Evolutionary conservation across 2,329 filamentous ascomycete genomes (phyloP).

Genomic region (Alternaria sp.): DNA sequence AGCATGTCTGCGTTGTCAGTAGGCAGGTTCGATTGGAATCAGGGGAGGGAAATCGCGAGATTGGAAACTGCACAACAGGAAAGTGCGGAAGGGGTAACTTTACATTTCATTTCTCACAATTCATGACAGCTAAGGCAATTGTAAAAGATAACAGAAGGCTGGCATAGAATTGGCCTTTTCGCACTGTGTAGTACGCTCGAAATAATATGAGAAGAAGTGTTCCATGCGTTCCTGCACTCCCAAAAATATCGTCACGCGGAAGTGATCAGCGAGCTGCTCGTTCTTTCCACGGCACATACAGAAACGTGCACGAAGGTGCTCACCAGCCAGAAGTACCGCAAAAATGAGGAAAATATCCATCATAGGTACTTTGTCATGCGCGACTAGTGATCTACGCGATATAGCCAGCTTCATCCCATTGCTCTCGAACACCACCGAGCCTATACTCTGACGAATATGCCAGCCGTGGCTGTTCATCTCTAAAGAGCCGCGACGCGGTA

Average conservation of each 20-base stretch:
- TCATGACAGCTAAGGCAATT: too few species aligned
- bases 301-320: neutral
- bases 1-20: too few species aligned
- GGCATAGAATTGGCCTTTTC: neutral
- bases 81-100: too few species aligned
- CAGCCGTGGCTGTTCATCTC: conserved; percentile 5
- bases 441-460: conserved; percentile 8
- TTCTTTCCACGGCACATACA: neutral
- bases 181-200: neutral
- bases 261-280: fast-evolving
- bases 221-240: neutral
- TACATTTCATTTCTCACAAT: too few species aligned
- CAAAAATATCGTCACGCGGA: neutral
- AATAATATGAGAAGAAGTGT: neutral
- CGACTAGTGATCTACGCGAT: conserved; percentile 4
- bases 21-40: too few species aligned
- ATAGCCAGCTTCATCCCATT: conserved; percentile 22
- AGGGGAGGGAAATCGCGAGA: too few species aligned
- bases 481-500: neutral
- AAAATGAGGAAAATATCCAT: neutral
- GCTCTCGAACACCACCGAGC: conserved; percentile 22
- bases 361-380: neutral
- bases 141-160: too few species aligned
- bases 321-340: neutral
- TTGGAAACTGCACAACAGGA: too few species aligned